These are phyloP conservation scores for Hanseniaspora opuntiae DNA, from an alignment of 805 yeast species.

Conservation along the genomic window DNA sequence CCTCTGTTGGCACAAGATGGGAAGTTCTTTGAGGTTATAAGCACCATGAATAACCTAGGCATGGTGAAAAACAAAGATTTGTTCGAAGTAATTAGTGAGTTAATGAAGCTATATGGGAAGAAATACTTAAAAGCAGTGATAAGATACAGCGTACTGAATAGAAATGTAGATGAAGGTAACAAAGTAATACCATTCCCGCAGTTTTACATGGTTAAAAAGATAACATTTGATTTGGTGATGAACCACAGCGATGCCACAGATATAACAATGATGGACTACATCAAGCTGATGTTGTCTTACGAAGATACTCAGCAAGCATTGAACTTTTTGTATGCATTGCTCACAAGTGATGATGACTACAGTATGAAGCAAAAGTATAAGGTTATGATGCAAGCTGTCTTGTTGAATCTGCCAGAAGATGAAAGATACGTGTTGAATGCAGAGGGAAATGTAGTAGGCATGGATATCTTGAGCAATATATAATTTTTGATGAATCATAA, in stretches of 20 bases:
- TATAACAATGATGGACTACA: neutral
- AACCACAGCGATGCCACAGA: neutral
- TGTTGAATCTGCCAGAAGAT: neutral
- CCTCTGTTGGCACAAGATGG: constrained; percentile 1
- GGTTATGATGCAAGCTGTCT: neutral
- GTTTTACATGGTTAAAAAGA: constrained; percentile 5
- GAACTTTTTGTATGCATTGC: neutral
- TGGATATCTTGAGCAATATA: neutral
- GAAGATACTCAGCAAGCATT: constrained; percentile 8
- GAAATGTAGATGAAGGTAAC: neutral
- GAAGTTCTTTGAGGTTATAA: neutral
- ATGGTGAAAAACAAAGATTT: neutral
- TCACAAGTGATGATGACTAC: neutral
- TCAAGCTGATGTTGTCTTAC: constrained; percentile 6
- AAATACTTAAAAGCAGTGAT: neutral
- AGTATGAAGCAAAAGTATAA: neutral
- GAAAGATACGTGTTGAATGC: constrained; percentile 2
- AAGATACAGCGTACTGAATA: neutral
- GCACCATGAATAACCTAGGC: neutral
- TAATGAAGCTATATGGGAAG: neutral
- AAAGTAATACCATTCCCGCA: constrained; percentile 5
- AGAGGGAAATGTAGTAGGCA: neutral
- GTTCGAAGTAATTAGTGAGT: neutral
- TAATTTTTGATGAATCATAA: neutral
- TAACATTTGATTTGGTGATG: neutral